These are phyloP conservation scores for Dactylonectria macrodidyma DNA, from an alignment of 2,329 filamentous ascomycete species.

Conservation along the genomic window DNA sequence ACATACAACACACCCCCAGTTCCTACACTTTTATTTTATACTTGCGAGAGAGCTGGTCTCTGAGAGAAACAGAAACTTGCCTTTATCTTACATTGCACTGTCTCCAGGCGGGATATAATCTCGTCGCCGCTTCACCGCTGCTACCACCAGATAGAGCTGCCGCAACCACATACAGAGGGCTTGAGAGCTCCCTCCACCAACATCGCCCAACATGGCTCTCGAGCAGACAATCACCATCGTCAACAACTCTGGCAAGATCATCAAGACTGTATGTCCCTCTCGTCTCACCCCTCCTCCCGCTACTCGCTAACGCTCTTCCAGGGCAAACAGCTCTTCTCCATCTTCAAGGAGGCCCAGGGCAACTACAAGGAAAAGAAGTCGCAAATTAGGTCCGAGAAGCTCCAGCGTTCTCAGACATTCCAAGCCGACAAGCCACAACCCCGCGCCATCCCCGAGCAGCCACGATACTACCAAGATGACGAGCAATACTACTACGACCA, in stretches of 20 bases:
- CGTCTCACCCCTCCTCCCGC: neutral
- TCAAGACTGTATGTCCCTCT: slow-evolving; percentile 79
- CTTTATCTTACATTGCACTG: neutral
- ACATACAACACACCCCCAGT: slow-evolving; percentile 23
- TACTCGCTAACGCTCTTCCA: slow-evolving; percentile 55
- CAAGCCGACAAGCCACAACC: slow-evolving; percentile 45
- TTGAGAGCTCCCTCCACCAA: slow-evolving; percentile 25
- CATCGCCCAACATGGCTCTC: slow-evolving; percentile 57
- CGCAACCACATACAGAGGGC: slow-evolving; percentile 24
- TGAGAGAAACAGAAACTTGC: neutral
- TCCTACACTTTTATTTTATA: slow-evolving; percentile 14
- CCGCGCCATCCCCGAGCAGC: slow-evolving; percentile 34
- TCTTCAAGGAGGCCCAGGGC: slow-evolving; percentile 93
- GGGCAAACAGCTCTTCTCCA: slow-evolving; percentile 90
- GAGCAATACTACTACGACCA: slow-evolving; percentile 52
- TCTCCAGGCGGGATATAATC: slow-evolving; percentile 3
- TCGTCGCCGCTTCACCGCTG: slow-evolving; percentile 9
- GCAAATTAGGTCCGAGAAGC: slow-evolving; percentile 78
- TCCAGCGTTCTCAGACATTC: slow-evolving; percentile 74
- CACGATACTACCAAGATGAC: slow-evolving; percentile 49
- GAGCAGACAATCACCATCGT: slow-evolving; percentile 88
- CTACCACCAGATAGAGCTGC: neutral
- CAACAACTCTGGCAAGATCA: slow-evolving; percentile 91
- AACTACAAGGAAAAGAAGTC: slow-evolving; percentile 92
- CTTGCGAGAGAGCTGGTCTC: slow-evolving; percentile 45